A percentile compares a stretch with the other conserved stretches of the same genome.
Conservation (phyloP, 139 green algal species). For the Chlamydomonas sp. region DNA sequence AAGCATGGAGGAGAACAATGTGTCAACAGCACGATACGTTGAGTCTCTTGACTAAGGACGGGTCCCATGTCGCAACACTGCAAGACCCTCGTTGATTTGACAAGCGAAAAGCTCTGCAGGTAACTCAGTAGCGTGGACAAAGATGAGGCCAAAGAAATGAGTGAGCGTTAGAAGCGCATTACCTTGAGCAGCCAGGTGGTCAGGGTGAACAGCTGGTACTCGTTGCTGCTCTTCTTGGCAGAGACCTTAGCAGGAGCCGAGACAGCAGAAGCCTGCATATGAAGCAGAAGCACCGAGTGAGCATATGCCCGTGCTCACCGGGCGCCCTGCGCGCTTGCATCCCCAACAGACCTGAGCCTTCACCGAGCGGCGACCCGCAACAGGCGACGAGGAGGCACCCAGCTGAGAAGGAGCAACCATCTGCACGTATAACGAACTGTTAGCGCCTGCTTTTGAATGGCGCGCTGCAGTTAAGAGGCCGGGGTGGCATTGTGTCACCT, state of each 20-base stretch:
- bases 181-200: slow-evolving; percentile 91
- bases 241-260: not conserved
- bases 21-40: no score
- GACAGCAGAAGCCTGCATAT: slow-evolving; percentile 13
- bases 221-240: slow-evolving; percentile 32
- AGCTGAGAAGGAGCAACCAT: not conserved
- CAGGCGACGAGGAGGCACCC: not conserved
- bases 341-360: slow-evolving; percentile 10
- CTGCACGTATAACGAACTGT: not conserved
- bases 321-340: no score
- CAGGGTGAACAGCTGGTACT: slow-evolving; percentile 82
- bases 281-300: not conserved
- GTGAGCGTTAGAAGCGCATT: not conserved
- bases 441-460: no score
- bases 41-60: not conserved
- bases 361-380: slow-evolving; percentile 28
- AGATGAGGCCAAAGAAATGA: not conserved
- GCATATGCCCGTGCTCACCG: not conserved
- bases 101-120: not conserved
- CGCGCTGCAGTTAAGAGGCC: no score
- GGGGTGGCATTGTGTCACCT: not conserved
- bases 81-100: not conserved
- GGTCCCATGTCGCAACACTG: not conserved
- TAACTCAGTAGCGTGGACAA: not conserved
- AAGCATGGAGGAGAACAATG: not conserved